phyloP scores from a whole-genome alignment of 306 rosid genomes.

The Rosa lucieae region DNA sequence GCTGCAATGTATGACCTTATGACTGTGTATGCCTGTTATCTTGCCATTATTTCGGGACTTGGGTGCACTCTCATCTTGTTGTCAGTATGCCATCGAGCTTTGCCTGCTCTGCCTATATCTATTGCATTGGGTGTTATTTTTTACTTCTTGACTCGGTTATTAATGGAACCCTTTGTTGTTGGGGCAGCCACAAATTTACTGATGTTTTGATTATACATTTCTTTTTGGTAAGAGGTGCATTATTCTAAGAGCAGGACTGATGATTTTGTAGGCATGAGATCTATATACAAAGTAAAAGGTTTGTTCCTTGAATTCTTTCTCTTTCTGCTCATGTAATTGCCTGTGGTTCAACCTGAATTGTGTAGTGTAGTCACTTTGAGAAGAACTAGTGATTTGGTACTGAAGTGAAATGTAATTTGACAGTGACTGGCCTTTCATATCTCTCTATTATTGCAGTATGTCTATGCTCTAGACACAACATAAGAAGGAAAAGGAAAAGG shows the following conservation, averaged over 20 bases:
- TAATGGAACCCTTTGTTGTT: conserved; percentile 92
- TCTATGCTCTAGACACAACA: neutral
- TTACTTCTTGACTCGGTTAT: conserved; percentile 82
- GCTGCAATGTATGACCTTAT: conserved; percentile 98
- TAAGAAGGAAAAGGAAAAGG: neutral
- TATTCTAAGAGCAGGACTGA: neutral
- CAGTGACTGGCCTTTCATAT: neutral
- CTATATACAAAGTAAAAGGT: conserved; percentile 14
- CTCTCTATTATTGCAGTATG: neutral
- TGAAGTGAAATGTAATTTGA: neutral
- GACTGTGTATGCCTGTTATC: conserved; percentile 97
- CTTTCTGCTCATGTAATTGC: neutral
- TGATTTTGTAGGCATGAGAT: conserved; percentile 11
- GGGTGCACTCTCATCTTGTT: conserved; percentile 87
- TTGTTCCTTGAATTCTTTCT: neutral
- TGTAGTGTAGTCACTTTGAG: neutral
- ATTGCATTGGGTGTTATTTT: conserved; percentile 77
- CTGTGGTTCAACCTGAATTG: neutral
- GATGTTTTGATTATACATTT: conserved; percentile 61
- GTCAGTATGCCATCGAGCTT: conserved; percentile 69
- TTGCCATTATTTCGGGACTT: conserved; percentile 87
- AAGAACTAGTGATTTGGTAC: neutral
- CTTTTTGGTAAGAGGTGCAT: neutral
- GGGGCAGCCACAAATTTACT: conserved; percentile 83
- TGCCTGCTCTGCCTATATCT: conserved; percentile 92